Percentiles rank a stretch among this genome's conserved stretches.
phyloP scores from a whole-genome alignment of 2,329 filamentous ascomycete species.

The Talaromyces piceae region DNA sequence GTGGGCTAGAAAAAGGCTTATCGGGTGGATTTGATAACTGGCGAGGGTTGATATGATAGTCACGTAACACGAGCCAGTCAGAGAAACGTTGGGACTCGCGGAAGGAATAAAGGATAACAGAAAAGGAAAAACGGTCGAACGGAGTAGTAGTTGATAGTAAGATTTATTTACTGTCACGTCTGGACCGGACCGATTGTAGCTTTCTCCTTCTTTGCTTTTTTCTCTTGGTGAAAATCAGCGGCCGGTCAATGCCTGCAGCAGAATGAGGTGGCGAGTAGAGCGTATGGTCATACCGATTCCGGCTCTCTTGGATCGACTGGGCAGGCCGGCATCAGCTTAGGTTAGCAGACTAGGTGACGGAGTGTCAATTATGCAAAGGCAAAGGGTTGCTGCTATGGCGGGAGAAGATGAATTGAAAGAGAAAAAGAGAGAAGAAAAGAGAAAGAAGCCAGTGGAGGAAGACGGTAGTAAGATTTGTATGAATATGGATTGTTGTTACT shows the following conservation, averaged over 20 bases:
- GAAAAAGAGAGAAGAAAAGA: too few species aligned
- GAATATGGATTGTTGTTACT: too few species aligned
- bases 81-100: neutral
- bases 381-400: too few species aligned
- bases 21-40: slow-evolving; percentile 1
- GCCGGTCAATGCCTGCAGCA: slow-evolving; percentile 22
- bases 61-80: slow-evolving; percentile 1
- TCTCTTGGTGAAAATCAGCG: too few species aligned
- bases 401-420: neutral
- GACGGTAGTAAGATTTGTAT: too few species aligned
- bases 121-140: neutral
- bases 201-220: too few species aligned
- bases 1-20: neutral
- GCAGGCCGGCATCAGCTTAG: too few species aligned
- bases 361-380: too few species aligned
- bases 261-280: slow-evolving; percentile 22
- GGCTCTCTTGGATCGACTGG: slow-evolving; percentile 8
- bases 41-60: neutral
- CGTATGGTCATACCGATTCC: slow-evolving; percentile 22
- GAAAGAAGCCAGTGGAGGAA: too few species aligned
- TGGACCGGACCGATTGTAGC: too few species aligned
- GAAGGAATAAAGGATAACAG: neutral
- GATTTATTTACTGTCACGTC: neutral
- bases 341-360: too few species aligned
- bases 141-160: neutral